A percentile compares a stretch with the other conserved stretches of the same genome.
phyloP scores from a whole-genome alignment of 2,329 filamentous ascomycete genomes.

The Fusarium sp. region DNA sequence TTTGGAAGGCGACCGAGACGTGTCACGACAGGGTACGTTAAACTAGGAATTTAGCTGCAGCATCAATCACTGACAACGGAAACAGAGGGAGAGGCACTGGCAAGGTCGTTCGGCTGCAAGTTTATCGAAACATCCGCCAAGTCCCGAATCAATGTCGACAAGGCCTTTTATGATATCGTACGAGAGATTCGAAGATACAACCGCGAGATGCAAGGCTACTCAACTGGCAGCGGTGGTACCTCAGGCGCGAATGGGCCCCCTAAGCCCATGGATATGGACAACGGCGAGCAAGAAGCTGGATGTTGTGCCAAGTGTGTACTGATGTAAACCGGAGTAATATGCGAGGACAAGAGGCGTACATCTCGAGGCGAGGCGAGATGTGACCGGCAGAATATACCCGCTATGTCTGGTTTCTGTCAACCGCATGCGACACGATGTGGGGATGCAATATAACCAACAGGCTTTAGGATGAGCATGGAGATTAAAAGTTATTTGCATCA shows the following conservation, averaged over 20 bases:
- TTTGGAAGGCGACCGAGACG: conserved; percentile 91
- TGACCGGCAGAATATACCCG: conserved; percentile 24
- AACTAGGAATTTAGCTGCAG: neutral
- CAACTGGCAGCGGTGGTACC: conserved; percentile 75
- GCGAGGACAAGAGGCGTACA: conserved; percentile 30
- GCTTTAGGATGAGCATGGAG: conserved; percentile 39
- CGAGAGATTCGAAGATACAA: conserved; percentile 98
- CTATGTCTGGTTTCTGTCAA: conserved; percentile 26
- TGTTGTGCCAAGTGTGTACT: conserved; percentile 90
- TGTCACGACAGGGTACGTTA: conserved; percentile 87
- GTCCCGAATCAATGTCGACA: conserved; percentile 97
- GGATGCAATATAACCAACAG: conserved; percentile 37
- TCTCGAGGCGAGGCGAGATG: conserved; percentile 24
- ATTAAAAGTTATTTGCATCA: conserved; percentile 54
- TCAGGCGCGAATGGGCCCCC: conserved; percentile 71
- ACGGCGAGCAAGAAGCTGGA: conserved; percentile 75
- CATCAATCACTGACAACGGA: conserved; percentile 33
- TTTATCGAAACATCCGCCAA: conserved; percentile 99
- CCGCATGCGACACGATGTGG: conserved; percentile 32
- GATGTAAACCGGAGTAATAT: conserved; percentile 71
- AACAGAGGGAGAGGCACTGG: conserved; percentile 89
- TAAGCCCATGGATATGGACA: conserved; percentile 84
- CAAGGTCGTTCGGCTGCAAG: conserved; percentile 91
- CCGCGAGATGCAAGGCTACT: conserved; percentile 95
- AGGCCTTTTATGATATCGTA: conserved; percentile 98